Evolutionary conservation across 2,329 filamentous ascomycete genomes (phyloP).

Genomic region (Colletotrichum gloeosporioides): DNA sequence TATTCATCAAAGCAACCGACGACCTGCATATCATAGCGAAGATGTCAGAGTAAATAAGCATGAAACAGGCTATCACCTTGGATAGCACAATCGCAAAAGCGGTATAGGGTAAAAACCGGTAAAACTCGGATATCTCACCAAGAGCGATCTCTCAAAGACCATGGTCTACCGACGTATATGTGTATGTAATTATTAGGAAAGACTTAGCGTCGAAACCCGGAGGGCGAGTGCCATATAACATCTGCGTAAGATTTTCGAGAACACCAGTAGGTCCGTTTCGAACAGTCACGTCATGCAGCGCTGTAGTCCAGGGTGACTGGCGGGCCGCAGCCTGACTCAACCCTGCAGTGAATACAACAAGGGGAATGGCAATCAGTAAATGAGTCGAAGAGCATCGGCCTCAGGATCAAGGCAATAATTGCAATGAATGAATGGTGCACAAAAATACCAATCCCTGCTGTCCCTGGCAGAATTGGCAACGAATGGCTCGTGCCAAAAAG

Average conservation of each 20-base stretch:
- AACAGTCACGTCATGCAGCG: not conserved
- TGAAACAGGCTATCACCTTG: no score
- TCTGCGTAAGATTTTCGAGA: not conserved
- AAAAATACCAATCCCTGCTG: not conserved
- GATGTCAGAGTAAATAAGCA: not conserved
- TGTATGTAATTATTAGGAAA: not conserved
- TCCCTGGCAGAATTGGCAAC: not conserved
- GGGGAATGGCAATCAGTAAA: not conserved
- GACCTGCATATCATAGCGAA: rapidly evolving
- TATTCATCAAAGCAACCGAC: rapidly evolving
- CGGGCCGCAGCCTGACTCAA: not conserved
- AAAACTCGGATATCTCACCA: not conserved
- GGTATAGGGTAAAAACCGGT: rapidly evolving
- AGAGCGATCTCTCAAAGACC: not conserved
- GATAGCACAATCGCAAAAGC: no score
- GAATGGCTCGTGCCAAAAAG: not conserved
- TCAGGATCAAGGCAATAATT: not conserved
- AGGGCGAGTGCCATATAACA: rapidly evolving
- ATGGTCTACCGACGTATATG: not conserved
- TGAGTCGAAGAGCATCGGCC: not conserved
- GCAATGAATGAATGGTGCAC: not conserved
- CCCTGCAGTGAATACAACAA: not conserved
- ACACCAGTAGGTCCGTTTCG: not conserved
- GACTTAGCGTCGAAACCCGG: not conserved
- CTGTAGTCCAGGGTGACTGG: rapidly evolving